These are phyloP conservation scores for Fonsecaea pugnacius DNA, from an alignment of 2,329 filamentous ascomycete genomes.

Conservation along the genomic window DNA sequence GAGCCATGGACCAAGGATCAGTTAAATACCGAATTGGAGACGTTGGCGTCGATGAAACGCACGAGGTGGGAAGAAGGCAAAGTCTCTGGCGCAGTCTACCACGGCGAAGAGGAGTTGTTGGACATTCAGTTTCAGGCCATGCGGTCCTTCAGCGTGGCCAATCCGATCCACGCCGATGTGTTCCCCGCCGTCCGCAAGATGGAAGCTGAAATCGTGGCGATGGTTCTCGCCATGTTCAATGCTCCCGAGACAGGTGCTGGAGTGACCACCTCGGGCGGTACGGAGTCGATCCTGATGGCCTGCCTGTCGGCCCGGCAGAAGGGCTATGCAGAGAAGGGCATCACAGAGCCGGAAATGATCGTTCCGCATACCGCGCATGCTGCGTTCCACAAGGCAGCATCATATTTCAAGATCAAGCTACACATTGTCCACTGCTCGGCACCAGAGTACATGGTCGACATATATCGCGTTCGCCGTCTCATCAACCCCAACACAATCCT, in stretches of 20 bases:
- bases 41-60: constrained; percentile 84
- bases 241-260: constrained; percentile 83
- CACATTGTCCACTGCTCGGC: constrained; percentile 86
- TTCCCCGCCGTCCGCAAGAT: constrained; percentile 98
- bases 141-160: constrained; percentile 90
- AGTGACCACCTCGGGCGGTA: constrained; percentile 88
- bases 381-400: constrained; percentile 90
- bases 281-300: constrained; percentile 96
- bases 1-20: constrained; percentile 81
- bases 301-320: constrained; percentile 89
- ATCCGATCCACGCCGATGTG: constrained; percentile 96
- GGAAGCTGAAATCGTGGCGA: constrained; percentile 96
- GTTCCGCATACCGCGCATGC: constrained; percentile 93
- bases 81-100: constrained; percentile 94
- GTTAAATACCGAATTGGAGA: constrained; percentile 77
- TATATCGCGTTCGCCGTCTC: constrained; percentile 76
- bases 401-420: constrained; percentile 96
- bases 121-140: constrained; percentile 90
- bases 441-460: constrained; percentile 81
- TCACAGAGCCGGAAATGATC: constrained; percentile 97
- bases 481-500: constrained; percentile 94
- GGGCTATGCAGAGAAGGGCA: constrained; percentile 79
- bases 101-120: constrained; percentile 81
- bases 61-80: constrained; percentile 95
- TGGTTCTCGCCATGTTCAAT: constrained; percentile 88